These are phyloP conservation scores for Entomortierella lignicola DNA, from an alignment of 192 early-diverging fungal species.

Conservation along the genomic window DNA sequence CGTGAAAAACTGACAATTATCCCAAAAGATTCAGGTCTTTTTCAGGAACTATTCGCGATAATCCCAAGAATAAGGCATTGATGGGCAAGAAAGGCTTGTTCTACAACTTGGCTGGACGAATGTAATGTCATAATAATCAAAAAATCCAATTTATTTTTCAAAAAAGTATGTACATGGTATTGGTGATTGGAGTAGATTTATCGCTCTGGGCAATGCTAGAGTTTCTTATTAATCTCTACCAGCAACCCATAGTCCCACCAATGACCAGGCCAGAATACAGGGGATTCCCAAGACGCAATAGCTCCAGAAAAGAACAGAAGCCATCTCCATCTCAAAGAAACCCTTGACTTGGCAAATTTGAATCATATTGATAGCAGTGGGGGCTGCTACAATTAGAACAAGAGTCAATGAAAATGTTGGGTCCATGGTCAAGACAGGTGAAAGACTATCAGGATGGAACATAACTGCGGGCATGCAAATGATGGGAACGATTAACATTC, in stretches of 20 bases:
- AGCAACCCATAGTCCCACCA: constrained; percentile 42
- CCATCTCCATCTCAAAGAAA: constrained; percentile 76
- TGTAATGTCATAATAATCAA: too few relatives aligned
- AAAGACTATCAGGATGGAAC: constrained; percentile 41
- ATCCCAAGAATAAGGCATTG: too few relatives aligned
- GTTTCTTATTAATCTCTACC: not conserved
- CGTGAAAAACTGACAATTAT: constrained; percentile 77
- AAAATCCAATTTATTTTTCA: too few relatives aligned
- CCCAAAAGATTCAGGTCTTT: constrained; percentile 81
- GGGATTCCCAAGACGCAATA: constrained; percentile 67
- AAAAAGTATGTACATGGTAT: too few relatives aligned
- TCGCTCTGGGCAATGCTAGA: too few relatives aligned
- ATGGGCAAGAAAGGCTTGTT: constrained; percentile 15
- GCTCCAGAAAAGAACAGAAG: constrained; percentile 74
- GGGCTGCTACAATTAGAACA: constrained; percentile 70
- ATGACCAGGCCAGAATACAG: constrained; percentile 29
- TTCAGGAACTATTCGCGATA: constrained; percentile 67
- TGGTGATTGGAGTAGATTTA: too few relatives aligned
- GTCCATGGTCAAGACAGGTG: constrained; percentile 64
- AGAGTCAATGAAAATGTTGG: constrained; percentile 73
- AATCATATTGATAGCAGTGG: constrained; percentile 78
- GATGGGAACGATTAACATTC: constrained; percentile 32
- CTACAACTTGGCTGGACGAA: constrained; percentile 19
- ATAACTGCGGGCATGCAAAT: constrained; percentile 35
- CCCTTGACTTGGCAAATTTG: constrained; percentile 78